Evolutionary conservation across 345 rosid species (phyloP), one percentile per base, ranked within the genome.

Genomic region (Crucihimalaya himalaica): DNA sequence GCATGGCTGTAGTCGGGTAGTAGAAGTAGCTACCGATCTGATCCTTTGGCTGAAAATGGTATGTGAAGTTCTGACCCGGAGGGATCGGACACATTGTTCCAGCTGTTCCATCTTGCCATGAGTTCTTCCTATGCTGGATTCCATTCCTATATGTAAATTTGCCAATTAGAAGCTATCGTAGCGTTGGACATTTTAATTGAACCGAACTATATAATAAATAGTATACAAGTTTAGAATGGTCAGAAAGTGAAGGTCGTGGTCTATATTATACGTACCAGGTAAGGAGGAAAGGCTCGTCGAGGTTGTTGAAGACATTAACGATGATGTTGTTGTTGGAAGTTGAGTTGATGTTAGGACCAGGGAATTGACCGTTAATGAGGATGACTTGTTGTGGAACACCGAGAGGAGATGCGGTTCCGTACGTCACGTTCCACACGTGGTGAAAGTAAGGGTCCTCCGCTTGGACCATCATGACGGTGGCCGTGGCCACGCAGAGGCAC

Each of bases 1-100:
- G 96, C 56, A 83, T 56, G n/a, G 62, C 77, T 5, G 85, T 83
- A 76, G 78, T 59, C 1, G 96, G 96, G 73, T 82, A 87, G 71
- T 89, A 89, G 32, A 80, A 74, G 83, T 82, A 88, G 74, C 86
- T 83, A 5, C 93, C 93, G 6, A 92, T 92, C 57, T 92, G 97
- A 50, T 92, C 97, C 85, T 92, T 91, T 5, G 87, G 91, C 71
- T 91, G 97, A 83, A 87, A 89, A 29, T 74, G 82, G 77, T 87
- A 92, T 13, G 97, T 89, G 78, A 25, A 83, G 81, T 92, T 92
- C n/a, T 71, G 73, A 6, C 96, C 91, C 0, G 94, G 83, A 1
- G 46, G 78, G 57, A 89, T 87, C 0, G 97, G 96, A 61, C 96
- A 92, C 45, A 82, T 81, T 6, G 94, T 89, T 9, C 92, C 96